Conservation (phyloP, 2,329 filamentous ascomycete genomes). For the Hypoxylon sp. region DNA sequence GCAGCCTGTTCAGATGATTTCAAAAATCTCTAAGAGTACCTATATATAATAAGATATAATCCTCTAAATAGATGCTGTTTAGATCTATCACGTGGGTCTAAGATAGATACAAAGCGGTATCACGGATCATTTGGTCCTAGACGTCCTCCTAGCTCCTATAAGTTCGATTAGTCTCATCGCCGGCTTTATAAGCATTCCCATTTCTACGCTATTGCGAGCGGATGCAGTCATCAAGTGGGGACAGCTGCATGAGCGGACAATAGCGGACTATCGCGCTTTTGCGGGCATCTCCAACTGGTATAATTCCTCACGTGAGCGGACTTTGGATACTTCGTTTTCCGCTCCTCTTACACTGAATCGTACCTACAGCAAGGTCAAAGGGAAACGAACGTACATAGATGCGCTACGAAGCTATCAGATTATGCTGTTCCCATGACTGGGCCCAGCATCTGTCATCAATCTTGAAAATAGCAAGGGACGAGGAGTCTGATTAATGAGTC, state of each 20-base stretch:
- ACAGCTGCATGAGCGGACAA: constrained; percentile 26
- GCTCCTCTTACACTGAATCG: neutral
- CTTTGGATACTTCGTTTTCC: neutral
- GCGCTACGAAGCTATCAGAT: neutral
- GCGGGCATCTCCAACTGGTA: neutral
- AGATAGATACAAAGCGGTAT: neutral
- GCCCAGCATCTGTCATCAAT: neutral
- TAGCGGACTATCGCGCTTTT: constrained; percentile 29
- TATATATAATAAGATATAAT: neutral
- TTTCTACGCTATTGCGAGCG: neutral
- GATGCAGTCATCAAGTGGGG: constrained; percentile 25
- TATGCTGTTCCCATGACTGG: neutral
- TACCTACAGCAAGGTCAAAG: neutral
- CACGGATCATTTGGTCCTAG: neutral
- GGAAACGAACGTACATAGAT: neutral
- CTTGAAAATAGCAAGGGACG: neutral
- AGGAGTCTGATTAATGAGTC: constrained; percentile 5
- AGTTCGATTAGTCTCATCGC: neutral
- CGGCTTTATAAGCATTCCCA: neutral
- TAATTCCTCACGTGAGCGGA: constrained; percentile 37
- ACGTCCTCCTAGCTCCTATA: neutral
- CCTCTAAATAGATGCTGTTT: neutral
- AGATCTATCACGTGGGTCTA: neutral
- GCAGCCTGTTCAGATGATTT: constrained; percentile 31
- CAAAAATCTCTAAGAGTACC: neutral